Conservation (phyloP, 179 eudicot species). For the Pouteria campechiana region DNA sequence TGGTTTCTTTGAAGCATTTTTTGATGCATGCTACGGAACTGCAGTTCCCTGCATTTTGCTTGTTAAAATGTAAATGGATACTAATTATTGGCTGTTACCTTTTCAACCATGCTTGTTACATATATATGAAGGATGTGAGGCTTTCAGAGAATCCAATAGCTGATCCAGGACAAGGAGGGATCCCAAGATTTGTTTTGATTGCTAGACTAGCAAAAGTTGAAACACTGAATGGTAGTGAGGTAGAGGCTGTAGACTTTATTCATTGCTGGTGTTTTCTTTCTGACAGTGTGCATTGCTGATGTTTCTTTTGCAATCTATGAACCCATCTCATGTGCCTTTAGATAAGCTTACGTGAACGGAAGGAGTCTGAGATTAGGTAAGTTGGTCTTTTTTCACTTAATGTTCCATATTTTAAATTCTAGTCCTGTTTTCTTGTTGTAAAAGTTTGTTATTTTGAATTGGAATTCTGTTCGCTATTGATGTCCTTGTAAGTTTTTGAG, state of each 20-base stretch:
- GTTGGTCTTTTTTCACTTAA: conserved; percentile 1
- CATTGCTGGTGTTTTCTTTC: too few relatives aligned
- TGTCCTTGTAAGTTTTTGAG: too few relatives aligned
- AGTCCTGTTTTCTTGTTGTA: too few relatives aligned
- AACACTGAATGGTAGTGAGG: conserved; percentile 91
- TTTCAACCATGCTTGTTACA: not conserved
- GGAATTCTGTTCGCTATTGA: too few relatives aligned
- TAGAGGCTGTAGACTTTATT: conserved; percentile 11
- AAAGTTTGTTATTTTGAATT: too few relatives aligned
- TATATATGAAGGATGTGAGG: conserved; percentile 57
- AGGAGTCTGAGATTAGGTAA: conserved; percentile 95
- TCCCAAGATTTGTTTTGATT: conserved; percentile 75
- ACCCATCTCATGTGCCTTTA: conserved; percentile 16
- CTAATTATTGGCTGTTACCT: not conserved
- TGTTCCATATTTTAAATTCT: too few relatives aligned
- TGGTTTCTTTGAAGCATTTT: not conserved
- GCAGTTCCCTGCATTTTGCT: not conserved
- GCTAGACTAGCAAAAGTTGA: conserved; percentile 71
- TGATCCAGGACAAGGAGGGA: conserved; percentile 73
- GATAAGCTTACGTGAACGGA: conserved; percentile 76
- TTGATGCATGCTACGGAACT: not conserved
- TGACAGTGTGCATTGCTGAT: too few relatives aligned
- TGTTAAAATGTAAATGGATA: not conserved
- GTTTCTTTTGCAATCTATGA: not conserved
- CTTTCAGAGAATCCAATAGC: conserved; percentile 76